Conservation (phyloP, 352 stramenopile genomes). For the Globisporangium emineosum region DNA sequence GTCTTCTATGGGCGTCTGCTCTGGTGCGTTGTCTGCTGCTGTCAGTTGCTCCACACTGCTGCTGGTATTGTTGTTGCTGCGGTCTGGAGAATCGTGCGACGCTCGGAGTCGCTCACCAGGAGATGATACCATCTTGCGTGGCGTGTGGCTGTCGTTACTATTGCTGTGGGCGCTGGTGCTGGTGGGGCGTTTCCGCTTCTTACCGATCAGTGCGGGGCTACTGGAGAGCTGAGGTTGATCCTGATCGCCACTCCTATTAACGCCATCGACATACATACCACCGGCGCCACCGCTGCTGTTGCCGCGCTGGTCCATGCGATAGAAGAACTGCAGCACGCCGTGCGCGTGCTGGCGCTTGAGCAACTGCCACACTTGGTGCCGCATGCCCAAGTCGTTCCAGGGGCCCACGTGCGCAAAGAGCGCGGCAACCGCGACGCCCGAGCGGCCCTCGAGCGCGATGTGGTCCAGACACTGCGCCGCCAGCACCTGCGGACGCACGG, state of each 20-base stretch:
- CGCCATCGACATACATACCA: background rate
- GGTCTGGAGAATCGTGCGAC: background rate
- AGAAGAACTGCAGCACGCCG: conserved; percentile 54
- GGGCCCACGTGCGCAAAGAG: conserved; percentile 49
- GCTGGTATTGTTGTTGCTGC: conserved; percentile 6
- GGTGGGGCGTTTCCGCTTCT: conserved; percentile 57
- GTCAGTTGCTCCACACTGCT: conserved; percentile 8
- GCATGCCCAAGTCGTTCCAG: conserved; percentile 34
- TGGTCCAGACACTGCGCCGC: conserved; percentile 60
- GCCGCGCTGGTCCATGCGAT: background rate
- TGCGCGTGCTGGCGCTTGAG: conserved; percentile 43
- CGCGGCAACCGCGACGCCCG: conserved; percentile 33
- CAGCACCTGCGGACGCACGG: conserved; percentile 37
- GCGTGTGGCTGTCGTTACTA: background rate
- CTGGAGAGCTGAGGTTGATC: background rate
- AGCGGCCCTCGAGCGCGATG: conserved; percentile 52
- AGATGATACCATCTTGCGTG: background rate
- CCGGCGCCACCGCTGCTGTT: background rate
- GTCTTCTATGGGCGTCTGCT: background rate
- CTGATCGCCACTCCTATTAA: background rate
- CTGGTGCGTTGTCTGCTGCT: conserved; percentile 5
- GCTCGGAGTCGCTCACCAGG: background rate
- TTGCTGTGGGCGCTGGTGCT: background rate
- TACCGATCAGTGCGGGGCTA: conserved; percentile 19
- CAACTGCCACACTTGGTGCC: conserved; percentile 50